phyloP scores from a whole-genome alignment of 2,329 filamentous ascomycete genomes.

The Fusarium sp. region DNA sequence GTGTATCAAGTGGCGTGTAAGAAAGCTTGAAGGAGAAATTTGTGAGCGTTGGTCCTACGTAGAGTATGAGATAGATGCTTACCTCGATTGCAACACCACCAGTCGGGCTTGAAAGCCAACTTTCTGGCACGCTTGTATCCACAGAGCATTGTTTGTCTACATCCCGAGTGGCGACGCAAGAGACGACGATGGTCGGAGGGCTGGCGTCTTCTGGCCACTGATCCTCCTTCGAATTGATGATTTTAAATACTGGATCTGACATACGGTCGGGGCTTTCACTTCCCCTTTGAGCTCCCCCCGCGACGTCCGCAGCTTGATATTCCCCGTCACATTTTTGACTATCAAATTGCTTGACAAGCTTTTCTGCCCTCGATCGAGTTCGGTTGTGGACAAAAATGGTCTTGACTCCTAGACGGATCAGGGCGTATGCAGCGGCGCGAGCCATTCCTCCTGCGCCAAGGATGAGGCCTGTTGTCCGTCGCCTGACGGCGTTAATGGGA shows the following conservation, averaged over 20 bases:
- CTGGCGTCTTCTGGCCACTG: neutral
- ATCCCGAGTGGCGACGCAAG: constrained; percentile 5
- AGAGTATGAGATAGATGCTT: neutral
- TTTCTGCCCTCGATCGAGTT: neutral
- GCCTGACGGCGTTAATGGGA: constrained; percentile 16
- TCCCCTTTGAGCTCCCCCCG: accelerated
- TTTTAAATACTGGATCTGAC: neutral
- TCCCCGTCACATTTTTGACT: accelerated
- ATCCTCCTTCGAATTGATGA: neutral
- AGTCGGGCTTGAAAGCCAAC: constrained; percentile 9
- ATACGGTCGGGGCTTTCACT: neutral
- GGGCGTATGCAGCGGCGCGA: constrained; percentile 7
- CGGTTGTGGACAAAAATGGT: constrained; percentile 10
- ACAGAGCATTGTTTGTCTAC: neutral
- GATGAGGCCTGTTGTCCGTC: constrained; percentile 8
- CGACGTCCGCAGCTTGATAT: accelerated
- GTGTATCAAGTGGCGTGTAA: constrained; percentile 9
- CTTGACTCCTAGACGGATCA: neutral
- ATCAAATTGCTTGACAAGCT: neutral
- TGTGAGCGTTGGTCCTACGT: accelerated
- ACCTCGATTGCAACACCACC: constrained; percentile 21
- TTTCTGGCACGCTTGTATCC: constrained; percentile 3
- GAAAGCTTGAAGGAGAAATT: neutral
- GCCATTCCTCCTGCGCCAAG: constrained; percentile 20
- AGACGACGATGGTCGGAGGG: neutral